Evolutionary conservation across 192 early-diverging fungal genomes (phyloP).

Genomic region (Entomortierella beljakovae): DNA sequence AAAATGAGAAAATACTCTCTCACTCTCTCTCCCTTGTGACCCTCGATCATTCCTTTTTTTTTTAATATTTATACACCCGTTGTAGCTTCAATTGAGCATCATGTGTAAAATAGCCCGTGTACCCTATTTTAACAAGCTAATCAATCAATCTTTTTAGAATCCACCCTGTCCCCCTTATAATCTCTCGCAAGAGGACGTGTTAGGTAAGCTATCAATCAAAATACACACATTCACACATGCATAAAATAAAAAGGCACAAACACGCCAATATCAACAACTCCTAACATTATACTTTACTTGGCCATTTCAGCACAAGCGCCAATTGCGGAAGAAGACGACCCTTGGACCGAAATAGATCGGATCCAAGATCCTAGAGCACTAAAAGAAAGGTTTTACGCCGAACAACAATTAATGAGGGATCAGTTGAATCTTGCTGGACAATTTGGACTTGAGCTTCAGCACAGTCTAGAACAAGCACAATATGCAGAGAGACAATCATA

Average conservation of each 20-base stretch:
- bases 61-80: too few species aligned
- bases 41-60: neutral
- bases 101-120: too few species aligned
- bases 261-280: neutral
- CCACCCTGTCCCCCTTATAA: conserved; percentile 50
- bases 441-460: conserved; percentile 63
- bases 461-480: conserved; percentile 56
- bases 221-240: neutral
- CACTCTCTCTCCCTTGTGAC: neutral
- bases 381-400: conserved; percentile 61
- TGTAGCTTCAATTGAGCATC: too few species aligned
- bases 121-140: too few species aligned
- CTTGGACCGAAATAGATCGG: conserved; percentile 30
- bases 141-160: conserved; percentile 7
- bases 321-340: conserved; percentile 28
- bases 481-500: conserved; percentile 58
- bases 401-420: conserved; percentile 60
- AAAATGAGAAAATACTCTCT: too few species aligned
- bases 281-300: neutral
- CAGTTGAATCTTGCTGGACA: conserved; percentile 69
- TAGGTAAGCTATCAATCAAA: conserved; percentile 14
- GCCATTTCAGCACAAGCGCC: conserved; percentile 16
- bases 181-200: conserved; percentile 44
- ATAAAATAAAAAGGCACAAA: neutral
- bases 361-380: conserved; percentile 25